Conservation (phyloP, 306 rosid species). For the Vigna radiata region DNA sequence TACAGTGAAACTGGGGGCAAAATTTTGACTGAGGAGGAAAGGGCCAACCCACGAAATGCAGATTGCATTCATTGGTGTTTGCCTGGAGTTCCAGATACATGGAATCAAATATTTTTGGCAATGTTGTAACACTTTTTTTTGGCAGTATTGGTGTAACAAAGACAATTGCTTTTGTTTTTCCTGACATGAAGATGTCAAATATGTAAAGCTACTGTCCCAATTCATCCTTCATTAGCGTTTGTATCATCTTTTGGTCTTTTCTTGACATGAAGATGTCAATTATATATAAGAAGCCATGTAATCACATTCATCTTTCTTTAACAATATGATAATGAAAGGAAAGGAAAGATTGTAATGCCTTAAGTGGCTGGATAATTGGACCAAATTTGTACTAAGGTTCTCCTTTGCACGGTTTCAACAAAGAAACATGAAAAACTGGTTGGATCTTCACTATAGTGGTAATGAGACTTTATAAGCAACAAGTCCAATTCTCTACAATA, state of each 20-base stretch:
- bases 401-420: too few relatives aligned
- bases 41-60: conserved; percentile 73
- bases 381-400: too few relatives aligned
- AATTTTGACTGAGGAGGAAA: conserved; percentile 62
- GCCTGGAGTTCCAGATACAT: conserved; percentile 91
- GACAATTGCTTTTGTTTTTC: background rate
- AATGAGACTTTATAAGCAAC: too few relatives aligned
- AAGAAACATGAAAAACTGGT: too few relatives aligned
- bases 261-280: conserved; percentile 45
- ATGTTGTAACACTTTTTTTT: conserved; percentile 60
- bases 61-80: conserved; percentile 99
- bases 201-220: conserved; percentile 38
- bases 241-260: background rate
- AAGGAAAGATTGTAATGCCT: too few relatives aligned
- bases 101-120: conserved; percentile 91
- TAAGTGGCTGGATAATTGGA: too few relatives aligned
- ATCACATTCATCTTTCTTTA: too few relatives aligned
- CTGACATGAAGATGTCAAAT: conserved; percentile 48
- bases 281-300: background rate
- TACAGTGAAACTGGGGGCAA: conserved; percentile 79
- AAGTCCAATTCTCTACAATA: too few relatives aligned
- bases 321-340: too few relatives aligned
- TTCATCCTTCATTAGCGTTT: conserved; percentile 34
- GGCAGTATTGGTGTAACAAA: conserved; percentile 64
- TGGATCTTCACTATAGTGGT: too few relatives aligned